These are phyloP conservation scores for Meyerozyma athensensis DNA, from an alignment of 1,139 yeast species.

Conservation along the genomic window DNA sequence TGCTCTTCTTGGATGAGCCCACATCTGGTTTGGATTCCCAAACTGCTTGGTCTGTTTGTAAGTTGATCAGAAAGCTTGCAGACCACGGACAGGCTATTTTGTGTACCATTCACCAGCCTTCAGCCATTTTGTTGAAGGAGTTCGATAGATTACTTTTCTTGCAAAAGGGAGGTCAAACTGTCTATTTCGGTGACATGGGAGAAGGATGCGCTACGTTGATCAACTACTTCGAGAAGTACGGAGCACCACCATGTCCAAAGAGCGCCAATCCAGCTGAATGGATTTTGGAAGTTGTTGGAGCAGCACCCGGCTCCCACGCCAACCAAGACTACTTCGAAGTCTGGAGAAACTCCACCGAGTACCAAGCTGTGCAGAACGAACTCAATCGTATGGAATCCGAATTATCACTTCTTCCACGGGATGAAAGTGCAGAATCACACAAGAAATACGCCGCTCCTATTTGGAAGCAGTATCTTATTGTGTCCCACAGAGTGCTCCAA, in stretches of 20 bases:
- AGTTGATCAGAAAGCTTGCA: conserved; percentile 12
- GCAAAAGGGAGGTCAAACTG: conserved; percentile 11
- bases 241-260: conserved; percentile 17
- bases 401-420: conserved; percentile 12
- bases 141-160: conserved; percentile 13
- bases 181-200: conserved; percentile 10
- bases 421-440: conserved; percentile 9
- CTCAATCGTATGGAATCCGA: conserved; percentile 14
- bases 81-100: conserved; percentile 14
- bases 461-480: conserved; percentile 12
- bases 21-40: conserved; percentile 18
- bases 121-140: conserved; percentile 12
- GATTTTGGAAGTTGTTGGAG: conserved; percentile 15
- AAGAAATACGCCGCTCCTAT: conserved; percentile 14
- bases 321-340: conserved; percentile 16
- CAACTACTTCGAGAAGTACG: conserved; percentile 11
- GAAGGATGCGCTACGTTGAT: conserved; percentile 12
- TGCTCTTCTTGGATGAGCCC: conserved; percentile 17
- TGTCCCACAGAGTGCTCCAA: conserved; percentile 13
- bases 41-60: conserved; percentile 13
- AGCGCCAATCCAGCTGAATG: conserved; percentile 19
- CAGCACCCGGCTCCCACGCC: conserved; percentile 18
- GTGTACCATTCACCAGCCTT: conserved; percentile 14
- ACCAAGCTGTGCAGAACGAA: conserved; percentile 11
- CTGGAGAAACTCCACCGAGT: conserved; percentile 15